Conservation (phyloP, 2,329 filamentous ascomycete genomes). For the Aureobasidium sp. region DNA sequence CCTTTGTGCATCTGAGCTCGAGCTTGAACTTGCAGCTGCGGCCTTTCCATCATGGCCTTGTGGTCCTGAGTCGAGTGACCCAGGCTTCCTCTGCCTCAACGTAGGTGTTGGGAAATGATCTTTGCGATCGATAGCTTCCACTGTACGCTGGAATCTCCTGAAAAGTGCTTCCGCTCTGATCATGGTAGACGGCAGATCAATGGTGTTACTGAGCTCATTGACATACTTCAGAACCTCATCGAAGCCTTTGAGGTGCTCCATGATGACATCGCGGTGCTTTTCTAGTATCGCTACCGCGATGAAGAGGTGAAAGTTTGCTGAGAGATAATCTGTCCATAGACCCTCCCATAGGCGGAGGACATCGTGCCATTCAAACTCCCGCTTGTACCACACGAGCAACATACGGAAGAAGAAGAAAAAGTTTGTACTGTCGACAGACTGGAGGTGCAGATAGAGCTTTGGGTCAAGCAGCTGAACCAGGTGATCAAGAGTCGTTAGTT, state of each 20-base stretch:
- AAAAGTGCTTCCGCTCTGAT: slow-evolving; percentile 85
- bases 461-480: slow-evolving; percentile 96
- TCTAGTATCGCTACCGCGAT: slow-evolving; percentile 89
- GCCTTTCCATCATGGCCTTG: slow-evolving; percentile 1
- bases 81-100: slow-evolving; percentile 43
- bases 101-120: slow-evolving; percentile 63
- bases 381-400: slow-evolving; percentile 98
- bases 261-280: slow-evolving; percentile 82
- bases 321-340: slow-evolving; percentile 88
- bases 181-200: slow-evolving; percentile 80
- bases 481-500: slow-evolving; percentile 85
- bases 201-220: slow-evolving; percentile 88
- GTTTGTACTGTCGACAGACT: slow-evolving; percentile 89
- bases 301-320: slow-evolving; percentile 88
- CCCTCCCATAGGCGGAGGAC: slow-evolving; percentile 84
- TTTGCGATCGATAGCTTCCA: slow-evolving; percentile 90
- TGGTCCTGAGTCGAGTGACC: not conserved
- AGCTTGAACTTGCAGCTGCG: not conserved
- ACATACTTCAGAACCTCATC: slow-evolving; percentile 98
- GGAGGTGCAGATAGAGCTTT: slow-evolving; percentile 81
- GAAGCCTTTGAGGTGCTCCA: slow-evolving; percentile 88
- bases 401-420: slow-evolving; percentile 99
- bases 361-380: slow-evolving; percentile 87
- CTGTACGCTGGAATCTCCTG: slow-evolving; percentile 75
- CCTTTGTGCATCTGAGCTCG: slow-evolving; percentile 10